phyloP scores from a whole-genome alignment of 129 eudicot genomes.

The Helianthus tuberosus region DNA sequence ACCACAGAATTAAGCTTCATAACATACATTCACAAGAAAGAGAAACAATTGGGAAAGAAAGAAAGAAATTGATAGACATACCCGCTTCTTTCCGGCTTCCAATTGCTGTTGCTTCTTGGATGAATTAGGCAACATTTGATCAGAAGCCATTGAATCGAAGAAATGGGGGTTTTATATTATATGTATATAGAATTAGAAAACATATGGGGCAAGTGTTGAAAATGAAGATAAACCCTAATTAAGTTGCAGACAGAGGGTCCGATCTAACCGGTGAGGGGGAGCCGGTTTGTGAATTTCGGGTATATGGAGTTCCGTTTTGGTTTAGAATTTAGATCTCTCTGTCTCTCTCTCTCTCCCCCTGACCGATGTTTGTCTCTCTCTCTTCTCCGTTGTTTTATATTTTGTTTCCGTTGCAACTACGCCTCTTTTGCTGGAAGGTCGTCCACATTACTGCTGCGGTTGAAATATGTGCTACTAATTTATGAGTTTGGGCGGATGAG shows the following conservation, averaged over 20 bases:
- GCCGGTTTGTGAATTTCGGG: conserved; percentile 2
- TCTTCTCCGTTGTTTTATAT: too few relatives aligned
- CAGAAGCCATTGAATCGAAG: conserved; percentile 65
- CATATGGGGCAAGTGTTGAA: conserved; percentile 18
- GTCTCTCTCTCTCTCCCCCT: too few relatives aligned
- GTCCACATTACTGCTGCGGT: too few relatives aligned
- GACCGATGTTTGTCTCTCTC: too few relatives aligned
- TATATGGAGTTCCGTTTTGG: conserved; percentile 1
- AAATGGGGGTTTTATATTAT: conserved; percentile 14
- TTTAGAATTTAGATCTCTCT: background rate
- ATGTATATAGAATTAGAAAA: background rate
- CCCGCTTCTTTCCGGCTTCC: conserved; percentile 88
- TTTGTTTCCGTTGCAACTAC: too few relatives aligned
- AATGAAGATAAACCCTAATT: conserved; percentile 49
- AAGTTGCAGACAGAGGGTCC: conserved; percentile 39
- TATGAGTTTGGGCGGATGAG: too few relatives aligned
- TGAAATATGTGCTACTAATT: background rate
- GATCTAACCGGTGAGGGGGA: conserved; percentile 63
- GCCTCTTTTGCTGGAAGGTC: too few relatives aligned
- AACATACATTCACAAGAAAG: conserved; percentile 3
- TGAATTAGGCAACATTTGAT: conserved; percentile 52
- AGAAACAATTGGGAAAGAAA: background rate
- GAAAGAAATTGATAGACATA: conserved; percentile 18
- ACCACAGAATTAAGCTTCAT: background rate
- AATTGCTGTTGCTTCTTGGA: conserved; percentile 67